Evolutionary conservation across 768 basidiomycete species (phyloP).

Genomic region (Psilocybe azurescens): DNA sequence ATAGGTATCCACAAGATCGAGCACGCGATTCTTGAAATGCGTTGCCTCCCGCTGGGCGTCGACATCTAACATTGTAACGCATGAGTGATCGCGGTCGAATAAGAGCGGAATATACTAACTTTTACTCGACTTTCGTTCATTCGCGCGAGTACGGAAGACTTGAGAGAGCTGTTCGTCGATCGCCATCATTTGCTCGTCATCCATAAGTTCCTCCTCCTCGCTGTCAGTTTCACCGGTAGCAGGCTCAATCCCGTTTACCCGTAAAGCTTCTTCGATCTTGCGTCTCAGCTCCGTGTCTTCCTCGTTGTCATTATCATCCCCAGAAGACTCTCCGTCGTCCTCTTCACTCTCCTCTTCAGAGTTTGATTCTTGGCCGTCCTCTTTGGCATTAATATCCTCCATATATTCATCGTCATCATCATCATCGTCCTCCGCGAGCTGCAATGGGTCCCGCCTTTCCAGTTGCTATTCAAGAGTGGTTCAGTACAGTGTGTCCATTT

Average conservation of each 20-base stretch:
- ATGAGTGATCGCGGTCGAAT: neutral
- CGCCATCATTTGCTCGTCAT: slow-evolving; percentile 98
- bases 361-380: slow-evolving; percentile 37
- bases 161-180: slow-evolving; percentile 91
- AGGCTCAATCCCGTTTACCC: slow-evolving; percentile 61
- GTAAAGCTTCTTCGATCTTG: slow-evolving; percentile 69
- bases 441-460: slow-evolving; percentile 68
- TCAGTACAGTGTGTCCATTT: slow-evolving; percentile 4
- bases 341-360: slow-evolving; percentile 40
- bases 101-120: slow-evolving; percentile 44
- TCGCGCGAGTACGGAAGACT: slow-evolving; percentile 75
- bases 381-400: slow-evolving; percentile 42
- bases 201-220: slow-evolving; percentile 77
- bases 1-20: slow-evolving; percentile 92
- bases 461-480: slow-evolving; percentile 67
- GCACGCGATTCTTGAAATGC: slow-evolving; percentile 94
- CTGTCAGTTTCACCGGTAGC: slow-evolving; percentile 62
- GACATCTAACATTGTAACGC: slow-evolving; percentile 42
- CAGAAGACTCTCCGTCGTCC: slow-evolving; percentile 37
- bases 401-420: slow-evolving; percentile 50
- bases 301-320: slow-evolving; percentile 47
- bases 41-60: slow-evolving; percentile 87
- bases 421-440: slow-evolving; percentile 54
- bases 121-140: slow-evolving; percentile 67
- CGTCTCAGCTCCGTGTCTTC: slow-evolving; percentile 68